Conservation (phyloP, 805 yeast genomes). For the Teunomyces lycoperdinae region DNA sequence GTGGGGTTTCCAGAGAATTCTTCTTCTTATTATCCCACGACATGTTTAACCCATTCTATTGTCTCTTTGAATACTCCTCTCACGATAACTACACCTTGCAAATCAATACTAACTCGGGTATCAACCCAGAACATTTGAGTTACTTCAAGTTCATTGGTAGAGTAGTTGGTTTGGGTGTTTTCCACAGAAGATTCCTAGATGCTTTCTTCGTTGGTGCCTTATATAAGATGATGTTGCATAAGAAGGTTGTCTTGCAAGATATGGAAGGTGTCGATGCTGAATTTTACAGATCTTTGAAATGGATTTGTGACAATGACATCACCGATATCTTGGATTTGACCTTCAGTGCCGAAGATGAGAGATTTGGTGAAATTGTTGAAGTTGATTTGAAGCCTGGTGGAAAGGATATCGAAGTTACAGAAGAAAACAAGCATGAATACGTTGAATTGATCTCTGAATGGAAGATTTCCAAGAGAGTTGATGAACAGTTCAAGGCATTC, state of each 20-base stretch:
- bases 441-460: conserved; percentile 94
- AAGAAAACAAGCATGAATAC: conserved; percentile 92
- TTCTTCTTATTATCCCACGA: conserved; percentile 96
- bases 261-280: conserved; percentile 99
- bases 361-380: conserved; percentile 88
- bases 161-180: conserved; percentile 96
- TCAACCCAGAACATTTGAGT: conserved; percentile 96
- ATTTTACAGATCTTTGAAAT: conserved; percentile 87
- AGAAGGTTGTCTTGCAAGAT: conserved; percentile 92
- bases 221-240: conserved; percentile 95
- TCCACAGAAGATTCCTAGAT: conserved; percentile 96
- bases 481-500: conserved; percentile 94
- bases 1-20: conserved; percentile 98
- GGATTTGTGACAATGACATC: conserved; percentile 95
- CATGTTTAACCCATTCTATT: conserved; percentile 97
- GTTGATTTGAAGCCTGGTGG: conserved; percentile 92
- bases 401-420: conserved; percentile 83
- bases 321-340: conserved; percentile 79
- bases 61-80: conserved; percentile 95
- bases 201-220: conserved; percentile 98
- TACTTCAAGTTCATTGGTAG: conserved; percentile 98
- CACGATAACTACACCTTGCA: conserved; percentile 97
- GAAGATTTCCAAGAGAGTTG: conserved; percentile 90
- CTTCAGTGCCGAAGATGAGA: conserved; percentile 86
- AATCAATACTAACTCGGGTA: conserved; percentile 94